These are phyloP conservation scores for Alternaria angustiovoidea DNA, from an alignment of 2,329 filamentous ascomycete species.

Conservation along the genomic window DNA sequence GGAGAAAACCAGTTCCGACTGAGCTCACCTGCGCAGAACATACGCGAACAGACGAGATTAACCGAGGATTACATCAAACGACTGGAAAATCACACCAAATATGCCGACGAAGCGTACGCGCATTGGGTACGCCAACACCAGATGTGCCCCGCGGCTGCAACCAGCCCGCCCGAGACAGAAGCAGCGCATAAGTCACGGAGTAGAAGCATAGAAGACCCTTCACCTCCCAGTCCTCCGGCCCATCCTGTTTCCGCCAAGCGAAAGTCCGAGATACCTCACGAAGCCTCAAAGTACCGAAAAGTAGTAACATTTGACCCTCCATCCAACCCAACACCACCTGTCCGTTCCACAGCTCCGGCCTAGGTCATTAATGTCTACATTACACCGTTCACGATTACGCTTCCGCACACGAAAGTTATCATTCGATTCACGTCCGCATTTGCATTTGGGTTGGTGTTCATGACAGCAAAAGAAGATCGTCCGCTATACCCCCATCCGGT, in stretches of 20 bases:
- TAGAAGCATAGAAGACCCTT: slow-evolving; percentile 2
- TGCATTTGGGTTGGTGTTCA: slow-evolving; percentile 32
- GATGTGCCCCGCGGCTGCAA: slow-evolving; percentile 6
- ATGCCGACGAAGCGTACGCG: slow-evolving; percentile 28
- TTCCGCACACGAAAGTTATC: slow-evolving; percentile 11
- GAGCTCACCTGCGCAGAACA: slow-evolving; percentile 25
- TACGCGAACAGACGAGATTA: slow-evolving; percentile 21
- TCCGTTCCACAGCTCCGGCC: slow-evolving; percentile 22
- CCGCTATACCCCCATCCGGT: slow-evolving; percentile 31
- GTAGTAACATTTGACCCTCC: slow-evolving; percentile 17
- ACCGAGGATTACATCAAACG: slow-evolving; percentile 27
- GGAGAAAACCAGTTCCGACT: slow-evolving; percentile 17
- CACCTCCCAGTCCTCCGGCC: slow-evolving; percentile 1
- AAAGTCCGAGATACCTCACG: slow-evolving; percentile 25
- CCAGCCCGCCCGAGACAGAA: slow-evolving; percentile 11
- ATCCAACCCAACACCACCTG: slow-evolving; percentile 21
- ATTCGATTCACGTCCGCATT: slow-evolving; percentile 22
- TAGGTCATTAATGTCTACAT: slow-evolving; percentile 11
- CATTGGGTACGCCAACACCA: slow-evolving; percentile 11
- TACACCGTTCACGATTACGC: slow-evolving; percentile 5
- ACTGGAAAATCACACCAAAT: slow-evolving; percentile 25
- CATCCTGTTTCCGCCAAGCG: slow-evolving; percentile 23
- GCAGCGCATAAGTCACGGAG: slow-evolving; percentile 13
- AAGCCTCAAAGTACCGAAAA: slow-evolving; percentile 26
- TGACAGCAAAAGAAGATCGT: slow-evolving; percentile 25